These are phyloP conservation scores for Volvox reticuliferus DNA, from an alignment of 139 green algal species.

Conservation along the genomic window DNA sequence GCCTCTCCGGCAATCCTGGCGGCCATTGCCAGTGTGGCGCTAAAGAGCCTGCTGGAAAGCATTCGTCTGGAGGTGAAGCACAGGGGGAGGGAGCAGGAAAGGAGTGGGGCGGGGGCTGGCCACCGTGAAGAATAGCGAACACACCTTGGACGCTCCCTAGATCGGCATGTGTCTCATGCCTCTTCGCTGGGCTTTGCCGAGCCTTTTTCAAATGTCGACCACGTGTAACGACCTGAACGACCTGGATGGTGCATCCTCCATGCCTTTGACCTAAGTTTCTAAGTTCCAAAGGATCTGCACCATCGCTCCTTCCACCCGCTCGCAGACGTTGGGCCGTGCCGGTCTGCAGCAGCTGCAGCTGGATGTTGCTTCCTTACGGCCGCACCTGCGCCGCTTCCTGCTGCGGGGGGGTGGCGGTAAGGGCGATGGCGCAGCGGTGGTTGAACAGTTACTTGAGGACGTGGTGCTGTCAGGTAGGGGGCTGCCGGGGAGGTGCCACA, in stretches of 20 bases:
- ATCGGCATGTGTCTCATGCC: too few species aligned
- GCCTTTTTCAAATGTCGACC: too few species aligned
- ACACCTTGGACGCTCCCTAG: too few species aligned
- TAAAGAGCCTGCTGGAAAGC: slow-evolving; percentile 81
- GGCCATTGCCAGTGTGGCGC: slow-evolving; percentile 63
- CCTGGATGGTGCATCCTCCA: too few species aligned
- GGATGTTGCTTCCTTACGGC: slow-evolving; percentile 83
- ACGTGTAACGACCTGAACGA: too few species aligned
- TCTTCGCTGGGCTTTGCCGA: too few species aligned
- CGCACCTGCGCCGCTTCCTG: slow-evolving; percentile 64
- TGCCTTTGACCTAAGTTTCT: too few species aligned
- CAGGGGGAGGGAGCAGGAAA: too few species aligned
- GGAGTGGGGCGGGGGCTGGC: too few species aligned
- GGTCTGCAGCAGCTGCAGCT: slow-evolving; percentile 90
- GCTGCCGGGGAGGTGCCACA: not conserved
- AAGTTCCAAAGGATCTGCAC: too few species aligned
- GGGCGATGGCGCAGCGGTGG: slow-evolving; percentile 57
- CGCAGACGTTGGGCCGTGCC: slow-evolving; percentile 64
- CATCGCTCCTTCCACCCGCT: too few species aligned
- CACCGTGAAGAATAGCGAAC: too few species aligned
- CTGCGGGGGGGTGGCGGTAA: slow-evolving; percentile 44
- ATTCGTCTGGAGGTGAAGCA: slow-evolving; percentile 67
- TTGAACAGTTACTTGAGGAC: slow-evolving; percentile 81
- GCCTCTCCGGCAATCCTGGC: slow-evolving; percentile 60
- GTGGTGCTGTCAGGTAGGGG: slow-evolving; percentile 65